phyloP scores from a whole-genome alignment of 208 protist genomes.

The Herpetomonas samuelpessoai region DNA sequence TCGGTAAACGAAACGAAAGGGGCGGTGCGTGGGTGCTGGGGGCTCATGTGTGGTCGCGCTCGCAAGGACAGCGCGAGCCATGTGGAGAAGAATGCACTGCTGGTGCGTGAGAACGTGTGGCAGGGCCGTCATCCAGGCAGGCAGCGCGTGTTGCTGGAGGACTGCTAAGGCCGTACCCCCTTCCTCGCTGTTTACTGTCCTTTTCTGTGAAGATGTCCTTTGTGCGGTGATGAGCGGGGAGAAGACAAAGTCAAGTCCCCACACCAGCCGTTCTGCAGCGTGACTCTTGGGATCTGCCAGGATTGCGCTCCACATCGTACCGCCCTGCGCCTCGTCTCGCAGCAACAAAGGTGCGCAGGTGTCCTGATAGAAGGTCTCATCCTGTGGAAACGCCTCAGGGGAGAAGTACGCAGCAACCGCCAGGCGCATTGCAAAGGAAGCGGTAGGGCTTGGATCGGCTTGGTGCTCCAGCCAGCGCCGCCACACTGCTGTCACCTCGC shows the following conservation, averaged over 20 bases:
- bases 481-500: too few relatives aligned
- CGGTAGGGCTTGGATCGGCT: too few relatives aligned
- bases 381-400: background rate
- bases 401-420: background rate
- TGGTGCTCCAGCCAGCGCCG: too few relatives aligned
- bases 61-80: conserved; percentile 27
- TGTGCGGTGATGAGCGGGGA: background rate
- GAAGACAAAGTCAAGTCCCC: background rate
- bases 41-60: background rate
- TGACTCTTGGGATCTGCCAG: conserved; percentile 5
- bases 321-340: too few relatives aligned
- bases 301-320: background rate
- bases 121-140: conserved; percentile 21
- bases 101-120: conserved; percentile 44
- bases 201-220: too few relatives aligned
- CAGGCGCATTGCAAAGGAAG: background rate
- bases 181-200: too few relatives aligned
- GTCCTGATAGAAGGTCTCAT: background rate
- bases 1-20: conserved; percentile 56
- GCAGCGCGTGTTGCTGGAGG: conserved; percentile 22
- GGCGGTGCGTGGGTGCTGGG: background rate
- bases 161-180: background rate
- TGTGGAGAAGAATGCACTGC: conserved; percentile 65
- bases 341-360: background rate
- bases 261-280: background rate